Evolutionary conservation across 1,139 yeast species (phyloP), one percentile per base, ranked within the genome.

Genomic region (Zygosaccharomyces pseudobailii): DNA sequence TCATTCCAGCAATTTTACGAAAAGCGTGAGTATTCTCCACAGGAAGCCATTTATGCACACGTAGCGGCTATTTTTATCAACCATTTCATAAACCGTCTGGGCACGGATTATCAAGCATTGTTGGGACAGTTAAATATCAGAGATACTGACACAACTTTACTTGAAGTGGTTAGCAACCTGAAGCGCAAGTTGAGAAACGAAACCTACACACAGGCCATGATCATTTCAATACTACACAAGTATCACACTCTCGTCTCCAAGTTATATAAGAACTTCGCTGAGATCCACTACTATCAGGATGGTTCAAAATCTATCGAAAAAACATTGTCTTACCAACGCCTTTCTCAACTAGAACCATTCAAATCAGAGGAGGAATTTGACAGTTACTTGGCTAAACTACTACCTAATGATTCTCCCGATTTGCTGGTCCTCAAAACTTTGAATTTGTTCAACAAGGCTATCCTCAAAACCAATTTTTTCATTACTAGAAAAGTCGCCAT

Each of bases 401-500:
- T 89, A 56, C 80, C 87, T 50, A 78, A 78, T 55, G 94, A 88
- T 68, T 84, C 82, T 56, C 84, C 82, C 55, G 95, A 88, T 66
- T 79, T 82, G 36, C 71, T 86, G 54, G 95, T 92, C 23, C 76
- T 92, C 66, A 80, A 82, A 63, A 95, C 96, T 2, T 78, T 92
- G 56, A 83, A 82, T 67, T 74, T 80, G 45, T 92, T 92, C 74
- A 92, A 92, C 75, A 79, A 86, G 68, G 79, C 94, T 34, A 82
- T 92, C 49, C 76, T 90, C 67, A 90, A 92, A 75, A 92, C 98
- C 17, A 92, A 92, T 71, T 92, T 90, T 70, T 92, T 87, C 72
- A 81, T 89, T 40, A 87, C 96, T 28, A 86, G 97, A 47, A 92
- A 92, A 73, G 95, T 90, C 48, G 98, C 98, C 21, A 76, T 92